Base-by-base conservation (phyloP, 805 yeast species). In the Yarrowia yakushimensis region DNA sequence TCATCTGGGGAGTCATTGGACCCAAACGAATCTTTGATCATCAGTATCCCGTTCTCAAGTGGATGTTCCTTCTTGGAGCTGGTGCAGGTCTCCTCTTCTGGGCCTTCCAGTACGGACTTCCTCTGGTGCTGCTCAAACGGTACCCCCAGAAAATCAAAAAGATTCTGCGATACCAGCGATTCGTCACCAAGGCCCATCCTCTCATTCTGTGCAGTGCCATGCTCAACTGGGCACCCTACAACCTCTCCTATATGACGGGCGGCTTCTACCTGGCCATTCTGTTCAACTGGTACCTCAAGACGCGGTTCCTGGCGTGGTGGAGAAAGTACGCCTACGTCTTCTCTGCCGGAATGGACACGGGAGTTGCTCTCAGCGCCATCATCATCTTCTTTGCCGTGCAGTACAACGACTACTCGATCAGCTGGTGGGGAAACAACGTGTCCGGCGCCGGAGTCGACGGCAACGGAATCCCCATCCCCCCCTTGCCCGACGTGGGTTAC, bases 381-480 rank as follows among this genome's bases (percentile, higher is more conserved):
- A 50, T 79, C 46, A 75, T 78, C n/a, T 79, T 80, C 66, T 77
- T 79, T 67, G 70, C 77, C 0, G 77, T 78, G 3, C 76, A 73
- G 63, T 76, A 71, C 60, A 70, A 73, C 10, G 68, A 69, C 15
- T 69, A 67, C 8, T 6, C 66, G 66, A 7, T 78, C 1, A 63
- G 72, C 17, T 81, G 84, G 83, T 81, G 84, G 84, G 84, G n/a
- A 1, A 81, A 81, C 46, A 61, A 57, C 4, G 67, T 65, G 3
- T 45, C 62, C 17, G 3, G 5, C 7, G 42, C 39, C 4, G 52
- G 52, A 6, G 7, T 18, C 25, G 52, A 45, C 18, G 52, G 36
- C 1, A 2, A 5, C 6, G 25, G 27, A 2, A 11, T 45, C 3
- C 36, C 52, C 2, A 18, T 15, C 3, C 48, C 48, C 4, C 48